Conservation (phyloP, 345 rosid species). For the Arabis hirsuta region DNA sequence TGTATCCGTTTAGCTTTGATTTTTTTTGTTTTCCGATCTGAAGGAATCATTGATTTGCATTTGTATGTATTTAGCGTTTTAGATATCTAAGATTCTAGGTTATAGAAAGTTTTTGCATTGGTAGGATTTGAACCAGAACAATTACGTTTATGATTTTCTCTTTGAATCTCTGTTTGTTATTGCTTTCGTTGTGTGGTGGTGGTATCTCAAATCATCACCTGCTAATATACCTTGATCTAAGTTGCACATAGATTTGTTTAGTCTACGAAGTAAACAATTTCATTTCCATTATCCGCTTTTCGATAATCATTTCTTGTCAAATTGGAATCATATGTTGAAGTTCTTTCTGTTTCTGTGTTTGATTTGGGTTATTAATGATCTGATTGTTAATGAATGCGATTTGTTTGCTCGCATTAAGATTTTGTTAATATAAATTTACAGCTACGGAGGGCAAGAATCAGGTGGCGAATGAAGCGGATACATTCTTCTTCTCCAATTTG, state of each 20-base stretch:
- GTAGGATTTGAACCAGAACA: not conserved
- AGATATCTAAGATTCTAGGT: conserved; percentile 10
- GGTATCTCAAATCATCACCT: not conserved
- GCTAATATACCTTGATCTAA: not conserved
- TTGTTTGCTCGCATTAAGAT: not conserved
- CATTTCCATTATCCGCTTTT: not conserved
- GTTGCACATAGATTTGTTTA: not conserved
- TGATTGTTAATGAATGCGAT: not conserved
- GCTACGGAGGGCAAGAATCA: conserved; percentile 52
- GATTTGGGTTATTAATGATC: not conserved
- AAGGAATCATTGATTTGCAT: conserved; percentile 7
- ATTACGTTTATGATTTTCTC: not conserved
- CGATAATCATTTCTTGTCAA: not conserved
- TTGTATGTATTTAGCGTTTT: not conserved
- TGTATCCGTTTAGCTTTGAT: not conserved
- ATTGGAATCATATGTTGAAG: not conserved
- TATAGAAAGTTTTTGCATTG: not conserved
- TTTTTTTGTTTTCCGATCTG: not conserved
- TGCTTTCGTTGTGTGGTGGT: not conserved
- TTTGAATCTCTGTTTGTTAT: not conserved
- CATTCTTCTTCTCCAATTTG: conserved; percentile 59
- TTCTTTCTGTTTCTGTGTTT: not conserved
- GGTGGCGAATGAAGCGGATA: conserved; percentile 50
- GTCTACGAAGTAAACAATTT: not conserved
- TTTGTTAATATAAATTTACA: conserved; percentile 35